Evolutionary conservation across 495 filamentous ascomycete genomes (phyloP).

Genomic region (Penicillium tannophilum): DNA sequence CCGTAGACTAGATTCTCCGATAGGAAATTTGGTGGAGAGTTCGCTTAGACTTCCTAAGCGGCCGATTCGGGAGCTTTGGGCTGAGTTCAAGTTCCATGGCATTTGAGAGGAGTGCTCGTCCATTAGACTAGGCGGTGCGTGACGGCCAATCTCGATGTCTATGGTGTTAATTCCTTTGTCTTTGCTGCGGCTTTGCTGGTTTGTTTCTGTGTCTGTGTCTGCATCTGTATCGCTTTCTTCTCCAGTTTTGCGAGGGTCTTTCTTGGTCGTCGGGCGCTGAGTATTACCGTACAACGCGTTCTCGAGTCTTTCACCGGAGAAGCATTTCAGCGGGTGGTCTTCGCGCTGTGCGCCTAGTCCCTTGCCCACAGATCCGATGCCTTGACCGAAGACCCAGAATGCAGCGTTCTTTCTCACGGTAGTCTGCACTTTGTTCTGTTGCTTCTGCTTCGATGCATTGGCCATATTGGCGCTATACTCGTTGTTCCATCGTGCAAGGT

Average conservation of each 20-base stretch:
- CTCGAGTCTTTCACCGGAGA: constrained; percentile 57
- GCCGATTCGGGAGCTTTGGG: constrained; percentile 55
- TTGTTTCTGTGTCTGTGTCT: constrained; percentile 15
- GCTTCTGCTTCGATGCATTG: constrained; percentile 44
- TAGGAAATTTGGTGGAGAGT: constrained; percentile 49
- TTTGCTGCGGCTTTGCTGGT: not conserved
- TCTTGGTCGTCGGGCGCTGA: constrained; percentile 35
- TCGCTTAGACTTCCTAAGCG: constrained; percentile 58
- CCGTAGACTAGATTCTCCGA: constrained; percentile 15
- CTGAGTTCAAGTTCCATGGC: constrained; percentile 72
- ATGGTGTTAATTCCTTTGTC: constrained; percentile 29
- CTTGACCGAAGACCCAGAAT: constrained; percentile 53
- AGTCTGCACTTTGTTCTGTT: constrained; percentile 35
- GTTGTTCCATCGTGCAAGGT: constrained; percentile 59
- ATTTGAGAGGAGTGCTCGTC: constrained; percentile 62
- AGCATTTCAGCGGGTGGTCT: constrained; percentile 50
- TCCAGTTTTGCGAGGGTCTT: constrained; percentile 35
- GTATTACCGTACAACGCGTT: constrained; percentile 41
- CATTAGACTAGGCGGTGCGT: constrained; percentile 56
- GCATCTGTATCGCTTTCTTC: constrained; percentile 33
- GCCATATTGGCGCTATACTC: constrained; percentile 61
- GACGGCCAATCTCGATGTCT: constrained; percentile 63
- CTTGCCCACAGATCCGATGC: constrained; percentile 59
- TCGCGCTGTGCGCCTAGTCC: constrained; percentile 44
- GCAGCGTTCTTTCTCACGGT: constrained; percentile 59